Base-by-base conservation (phyloP, 2,329 filamentous ascomycete species). In the Penicillium sp. region DNA sequence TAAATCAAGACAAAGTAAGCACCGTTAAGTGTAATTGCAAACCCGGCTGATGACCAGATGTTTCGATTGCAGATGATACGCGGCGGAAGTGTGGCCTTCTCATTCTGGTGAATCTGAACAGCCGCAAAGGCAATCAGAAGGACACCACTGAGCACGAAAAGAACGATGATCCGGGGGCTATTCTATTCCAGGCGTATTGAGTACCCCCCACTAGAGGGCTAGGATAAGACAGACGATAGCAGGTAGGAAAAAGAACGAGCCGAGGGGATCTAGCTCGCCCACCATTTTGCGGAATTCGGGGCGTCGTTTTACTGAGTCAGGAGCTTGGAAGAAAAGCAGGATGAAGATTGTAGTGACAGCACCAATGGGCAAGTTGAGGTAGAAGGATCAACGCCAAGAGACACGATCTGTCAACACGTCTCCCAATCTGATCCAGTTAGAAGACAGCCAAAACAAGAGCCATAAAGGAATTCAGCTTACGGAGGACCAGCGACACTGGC, bases 11-110 rank as follows among this genome's bases (percentile, higher is more conserved):
- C 43, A 46, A 60, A 63, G 36, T 60, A 58, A 1, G 54, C 49
- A 12, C 56, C 56, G 8, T 50, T 50, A 17, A 63, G 57, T 25
- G 55, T 55, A 8, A 58, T 17, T 4, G 64, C 61, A 63, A 70
- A 77, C 55, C 67, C 67, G 4, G 61, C 56, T 6, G 69, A 63
- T 22, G 67, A 51, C 5, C 69, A 61, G 10, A 77, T 68, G 25
- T 68, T 75, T 26, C 80, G 74, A 59, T 81, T 74, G 50, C 71
- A 76, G 59, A 82, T 74, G 47, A 84, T 74, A 10, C 77, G 70
- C 28, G 79, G 79, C 16, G 82, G 81, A 10, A 84, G 66, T 11
- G 78, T 80, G 2, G 77, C 82, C 45, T 73, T 72, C 22, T 84
- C 80, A 9, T 76, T 73, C 60, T 78, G 73, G 65, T 74, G 81